Percentiles rank a stretch among this genome's conserved stretches.
Conservation (phyloP, 208 protist species). For the Endotrypanum monterogeii region DNA sequence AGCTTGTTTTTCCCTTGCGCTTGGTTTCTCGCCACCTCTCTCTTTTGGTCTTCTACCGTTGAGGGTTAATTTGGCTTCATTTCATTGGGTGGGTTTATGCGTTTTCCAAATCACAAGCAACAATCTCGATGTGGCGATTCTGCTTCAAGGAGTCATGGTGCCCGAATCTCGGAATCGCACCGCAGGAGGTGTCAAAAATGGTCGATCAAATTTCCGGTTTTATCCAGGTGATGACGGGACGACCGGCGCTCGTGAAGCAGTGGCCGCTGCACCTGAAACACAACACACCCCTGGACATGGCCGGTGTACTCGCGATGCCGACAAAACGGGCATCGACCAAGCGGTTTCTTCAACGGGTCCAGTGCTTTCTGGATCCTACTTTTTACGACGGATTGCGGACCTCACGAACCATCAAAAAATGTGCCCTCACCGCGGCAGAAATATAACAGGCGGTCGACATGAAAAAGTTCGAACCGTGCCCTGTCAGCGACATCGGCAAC, state of each 20-base stretch:
- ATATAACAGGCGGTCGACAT: constrained; percentile 3
- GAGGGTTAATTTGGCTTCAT: no score
- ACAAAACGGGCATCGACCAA: not conserved
- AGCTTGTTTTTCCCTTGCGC: no score
- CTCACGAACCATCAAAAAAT: constrained; percentile 1
- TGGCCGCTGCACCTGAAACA: constrained; percentile 9
- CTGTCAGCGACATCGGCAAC: not conserved
- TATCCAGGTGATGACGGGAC: not conserved
- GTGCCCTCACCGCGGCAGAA: constrained; percentile 7
- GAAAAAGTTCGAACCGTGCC: constrained; percentile 2
- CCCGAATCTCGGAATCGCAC: not conserved
- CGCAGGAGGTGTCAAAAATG: constrained; percentile 1
- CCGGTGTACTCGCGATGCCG: constrained; percentile 4
- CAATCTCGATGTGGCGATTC: constrained; percentile 2
- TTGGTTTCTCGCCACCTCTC: no score
- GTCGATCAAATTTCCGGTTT: not conserved
- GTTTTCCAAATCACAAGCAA: no score
- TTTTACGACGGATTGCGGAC: constrained; percentile 7
- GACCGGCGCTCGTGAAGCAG: not conserved
- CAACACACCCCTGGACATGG: constrained; percentile 11
- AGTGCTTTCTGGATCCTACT: constrained; percentile 1
- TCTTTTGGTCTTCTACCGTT: no score
- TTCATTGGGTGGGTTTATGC: no score
- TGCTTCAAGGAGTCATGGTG: constrained; percentile 5
- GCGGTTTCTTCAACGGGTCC: not conserved